Base-by-base conservation (phyloP, 1,284 basidiomycete genomes). In the Takashimella tepidaria region DNA sequence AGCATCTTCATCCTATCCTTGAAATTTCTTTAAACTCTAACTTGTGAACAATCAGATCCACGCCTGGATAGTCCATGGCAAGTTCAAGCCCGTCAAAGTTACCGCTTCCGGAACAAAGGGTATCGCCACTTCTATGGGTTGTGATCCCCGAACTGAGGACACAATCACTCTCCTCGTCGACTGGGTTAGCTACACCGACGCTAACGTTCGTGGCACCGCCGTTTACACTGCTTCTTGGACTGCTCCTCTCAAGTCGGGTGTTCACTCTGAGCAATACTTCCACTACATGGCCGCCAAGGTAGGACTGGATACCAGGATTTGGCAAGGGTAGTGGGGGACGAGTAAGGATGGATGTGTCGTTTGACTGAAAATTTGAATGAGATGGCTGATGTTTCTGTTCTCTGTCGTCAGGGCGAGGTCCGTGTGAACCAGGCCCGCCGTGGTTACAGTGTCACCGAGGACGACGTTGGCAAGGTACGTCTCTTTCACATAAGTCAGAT, bases 161-260 rank as follows among this genome's bases (percentile, higher is more conserved):
- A 93, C 91, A 12, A 93, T 96, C 75, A 93, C 91, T 2, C 84
- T 95, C 22, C 80, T 96, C 51, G 91, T 93, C 37, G 92, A 95
- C 72, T 96, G 91, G 88, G 84, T 88, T 67, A 89, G 87, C 48
- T 77, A 83, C 58, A 79, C 79, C 56, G 87, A 87, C 71, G 70
- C 81, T 10, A 83, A 78, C 59, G 86, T 89, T 75, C 80, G 66
- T 24, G 68, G 71, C 21, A 74, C 71, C 1, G 72, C 71, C 20
- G 88, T 95, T 3, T 96, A 92, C 78, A 93, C 92, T 3, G 91
- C 92, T 13, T 89, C 87, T 55, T 93, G 78, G 78, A 72, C 77
- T 1, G 78, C 78, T 0, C 78, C 78, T 0, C 63, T 76, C 47
- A 78, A 77, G 46, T 75, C 77, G 8, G 79, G 79, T 44, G 78